Base-by-base conservation (phyloP, 2,329 filamentous ascomycete species). In the Paecilomyces fulvus region DNA sequence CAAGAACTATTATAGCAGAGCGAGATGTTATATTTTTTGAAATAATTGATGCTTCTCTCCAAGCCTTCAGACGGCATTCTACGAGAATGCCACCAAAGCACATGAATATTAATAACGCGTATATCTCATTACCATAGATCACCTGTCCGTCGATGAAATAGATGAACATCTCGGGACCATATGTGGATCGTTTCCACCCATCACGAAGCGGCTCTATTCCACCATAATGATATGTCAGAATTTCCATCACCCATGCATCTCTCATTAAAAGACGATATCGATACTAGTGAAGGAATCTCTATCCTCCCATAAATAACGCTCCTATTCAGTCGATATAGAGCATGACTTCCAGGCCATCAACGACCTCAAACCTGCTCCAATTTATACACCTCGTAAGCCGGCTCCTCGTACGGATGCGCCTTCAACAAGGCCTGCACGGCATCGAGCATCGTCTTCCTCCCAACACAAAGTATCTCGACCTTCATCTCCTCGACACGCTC, bases 371-470 rank as follows among this genome's bases (percentile, higher is more conserved):
- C 65, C 62, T 74, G 64, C 61, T 77, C 75, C 64, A 75, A 66
- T 58, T 69, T 74, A 59, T 73, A 73, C 21, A 77, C 75, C 58
- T 75, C 74, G 64, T 76, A 75, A 11, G 70, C 72, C 23, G 74
- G 71, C 59, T 75, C 72, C 55, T 77, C 75, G 60, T 77, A 78
- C 4, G 75, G 75, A 69, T 77, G 75, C n/a, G 71, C 70, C 57
- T 67, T 66, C 23, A 73, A 59, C 62, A 78, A 61, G 37, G 67
- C 73, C 58, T 71, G 61, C 14, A 78, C 75, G 2, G 75, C 74
- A 37, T 67, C 60, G 30, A 67, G 52, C 69, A 74, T 72, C 9
- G 71, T 63, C 50, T 66, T 61, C 52, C 66, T 67, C 3, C 74
- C 75, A 28, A 76, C 56, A 56, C 75, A 75, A 57, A 77, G 64